These are phyloP conservation scores for Boletus rubroflammeus DNA, from an alignment of 768 basidiomycete species.

Conservation along the genomic window DNA sequence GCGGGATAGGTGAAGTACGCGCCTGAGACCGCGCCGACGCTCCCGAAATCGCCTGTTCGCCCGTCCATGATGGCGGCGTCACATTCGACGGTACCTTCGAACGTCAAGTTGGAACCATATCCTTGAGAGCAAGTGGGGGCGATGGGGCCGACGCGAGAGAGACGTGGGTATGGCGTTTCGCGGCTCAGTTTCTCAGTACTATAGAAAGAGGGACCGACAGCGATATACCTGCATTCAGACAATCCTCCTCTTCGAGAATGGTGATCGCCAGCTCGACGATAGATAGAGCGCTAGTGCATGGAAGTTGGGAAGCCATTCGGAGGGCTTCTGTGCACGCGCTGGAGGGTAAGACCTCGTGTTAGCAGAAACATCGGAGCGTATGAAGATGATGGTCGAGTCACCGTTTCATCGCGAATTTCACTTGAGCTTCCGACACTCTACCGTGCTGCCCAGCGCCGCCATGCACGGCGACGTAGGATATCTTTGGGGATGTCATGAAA, in stretches of 20 bases:
- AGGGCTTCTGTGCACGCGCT: constrained; percentile 56
- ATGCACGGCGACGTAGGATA: constrained; percentile 59
- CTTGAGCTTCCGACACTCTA: constrained; percentile 41
- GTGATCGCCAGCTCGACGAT: constrained; percentile 53
- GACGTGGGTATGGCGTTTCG: neutral
- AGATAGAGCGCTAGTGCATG: constrained; percentile 34
- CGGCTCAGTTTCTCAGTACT: neutral
- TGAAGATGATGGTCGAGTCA: constrained; percentile 26
- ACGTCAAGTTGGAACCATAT: constrained; percentile 73
- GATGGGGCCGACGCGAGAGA: neutral
- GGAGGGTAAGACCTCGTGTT: neutral
- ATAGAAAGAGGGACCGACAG: neutral
- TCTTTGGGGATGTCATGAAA: constrained; percentile 16
- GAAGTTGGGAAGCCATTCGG: constrained; percentile 7
- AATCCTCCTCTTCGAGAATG: constrained; percentile 61
- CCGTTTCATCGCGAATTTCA: constrained; percentile 57
- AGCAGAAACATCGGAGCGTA: neutral
- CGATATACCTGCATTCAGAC: constrained; percentile 63
- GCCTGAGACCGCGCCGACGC: constrained; percentile 74
- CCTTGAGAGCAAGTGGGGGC: constrained; percentile 38
- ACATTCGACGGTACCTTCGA: constrained; percentile 75
- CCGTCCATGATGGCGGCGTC: constrained; percentile 74
- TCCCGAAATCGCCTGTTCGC: constrained; percentile 52
- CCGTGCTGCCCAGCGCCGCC: constrained; percentile 75
- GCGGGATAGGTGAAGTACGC: neutral